Percentiles rank a stretch among this genome's conserved stretches.
Evolutionary conservation across 768 basidiomycete genomes (phyloP).

Genomic region (Tulasnella sp.): DNA sequence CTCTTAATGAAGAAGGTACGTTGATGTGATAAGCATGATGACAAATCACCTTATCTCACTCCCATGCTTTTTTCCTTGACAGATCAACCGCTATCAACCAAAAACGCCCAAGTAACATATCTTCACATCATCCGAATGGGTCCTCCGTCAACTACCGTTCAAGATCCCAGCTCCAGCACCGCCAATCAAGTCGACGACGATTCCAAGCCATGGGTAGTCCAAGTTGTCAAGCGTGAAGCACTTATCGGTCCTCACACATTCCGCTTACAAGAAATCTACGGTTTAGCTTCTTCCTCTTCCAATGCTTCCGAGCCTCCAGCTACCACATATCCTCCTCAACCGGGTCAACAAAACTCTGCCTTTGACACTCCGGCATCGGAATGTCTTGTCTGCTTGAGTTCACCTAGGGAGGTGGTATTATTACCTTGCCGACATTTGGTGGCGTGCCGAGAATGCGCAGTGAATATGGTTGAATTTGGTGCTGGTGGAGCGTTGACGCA

Average conservation of each 20-base stretch:
- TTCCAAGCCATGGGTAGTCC: constrained; percentile 71
- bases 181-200: constrained; percentile 20
- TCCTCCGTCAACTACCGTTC: constrained; percentile 19
- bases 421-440: constrained; percentile 89
- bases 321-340: constrained; percentile 17
- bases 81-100: constrained; percentile 37
- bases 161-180: constrained; percentile 32
- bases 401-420: constrained; percentile 81
- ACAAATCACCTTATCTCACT: not conserved
- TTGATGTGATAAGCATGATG: constrained; percentile 22
- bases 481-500: constrained; percentile 80
- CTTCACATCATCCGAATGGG: constrained; percentile 71
- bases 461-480: constrained; percentile 97
- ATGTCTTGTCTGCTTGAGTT: constrained; percentile 81
- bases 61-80: too few species aligned
- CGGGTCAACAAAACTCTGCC: constrained; percentile 41
- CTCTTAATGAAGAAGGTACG: constrained; percentile 61
- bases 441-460: constrained; percentile 86
- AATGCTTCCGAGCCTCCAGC: constrained; percentile 1
- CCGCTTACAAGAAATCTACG: constrained; percentile 91
- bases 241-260: constrained; percentile 91
- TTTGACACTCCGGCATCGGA: constrained; percentile 43
- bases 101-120: constrained; percentile 83
- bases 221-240: constrained; percentile 85
- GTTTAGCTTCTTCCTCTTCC: constrained; percentile 45